Conservation (phyloP, 768 basidiomycete genomes). For the Rhodotorula kratochvilovae region DNA sequence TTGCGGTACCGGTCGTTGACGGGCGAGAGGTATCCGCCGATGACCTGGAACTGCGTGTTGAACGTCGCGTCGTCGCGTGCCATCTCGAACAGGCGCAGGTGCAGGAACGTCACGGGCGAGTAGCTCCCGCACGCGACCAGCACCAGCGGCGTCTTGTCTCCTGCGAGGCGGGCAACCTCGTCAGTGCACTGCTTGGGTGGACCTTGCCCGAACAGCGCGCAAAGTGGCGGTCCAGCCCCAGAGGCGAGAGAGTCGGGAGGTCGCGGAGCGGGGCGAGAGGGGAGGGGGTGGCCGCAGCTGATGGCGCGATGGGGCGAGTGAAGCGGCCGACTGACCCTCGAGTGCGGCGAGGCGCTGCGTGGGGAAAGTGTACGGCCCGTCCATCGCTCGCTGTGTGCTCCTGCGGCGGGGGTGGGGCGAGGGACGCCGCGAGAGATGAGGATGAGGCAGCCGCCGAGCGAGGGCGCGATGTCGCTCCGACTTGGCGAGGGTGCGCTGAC, state of each 20-base stretch:
- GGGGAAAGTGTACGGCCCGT: constrained; percentile 49
- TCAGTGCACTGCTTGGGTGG: background rate
- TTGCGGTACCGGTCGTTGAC: constrained; percentile 97
- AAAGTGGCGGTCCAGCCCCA: no score
- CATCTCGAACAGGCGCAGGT: constrained; percentile 95
- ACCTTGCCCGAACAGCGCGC: no score
- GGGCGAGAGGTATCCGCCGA: constrained; percentile 93
- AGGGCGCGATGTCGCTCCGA: background rate
- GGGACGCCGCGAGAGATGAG: background rate
- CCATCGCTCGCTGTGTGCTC: constrained; percentile 21
- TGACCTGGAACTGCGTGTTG: constrained; percentile 85
- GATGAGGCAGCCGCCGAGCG: background rate
- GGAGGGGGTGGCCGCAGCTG: background rate
- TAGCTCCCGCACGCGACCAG: constrained; percentile 81
- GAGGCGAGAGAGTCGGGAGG: background rate
- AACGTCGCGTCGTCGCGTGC: constrained; percentile 91
- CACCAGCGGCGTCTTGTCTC: constrained; percentile 66
- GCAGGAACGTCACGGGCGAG: constrained; percentile 38
- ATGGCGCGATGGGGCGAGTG: constrained; percentile 6
- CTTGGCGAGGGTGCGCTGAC: no score
- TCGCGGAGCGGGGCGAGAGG: background rate
- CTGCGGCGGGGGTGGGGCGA: background rate
- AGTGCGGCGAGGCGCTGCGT: constrained; percentile 46
- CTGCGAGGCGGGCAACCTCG: no score
- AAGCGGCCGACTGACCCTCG: constrained; percentile 44